These are phyloP conservation scores for Myxozyma udenii DNA, from an alignment of 805 yeast genomes.

Conservation along the genomic window DNA sequence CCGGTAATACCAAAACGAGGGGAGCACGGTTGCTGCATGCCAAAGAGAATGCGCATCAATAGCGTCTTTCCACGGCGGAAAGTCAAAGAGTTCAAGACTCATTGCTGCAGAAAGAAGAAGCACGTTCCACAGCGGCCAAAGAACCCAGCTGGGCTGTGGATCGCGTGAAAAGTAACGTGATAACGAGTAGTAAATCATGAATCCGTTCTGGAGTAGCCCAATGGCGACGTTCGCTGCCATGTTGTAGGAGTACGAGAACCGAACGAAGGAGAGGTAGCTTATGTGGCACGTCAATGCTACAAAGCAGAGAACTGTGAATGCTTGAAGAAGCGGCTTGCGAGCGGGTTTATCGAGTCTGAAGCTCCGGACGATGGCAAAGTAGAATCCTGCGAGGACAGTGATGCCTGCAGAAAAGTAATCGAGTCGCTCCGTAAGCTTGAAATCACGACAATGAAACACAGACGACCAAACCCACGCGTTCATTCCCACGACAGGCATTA, in stretches of 20 bases:
- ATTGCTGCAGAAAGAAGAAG: constrained; percentile 62
- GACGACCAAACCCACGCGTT: constrained; percentile 86
- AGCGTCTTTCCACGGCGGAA: constrained; percentile 64
- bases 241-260: constrained; percentile 91
- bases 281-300: constrained; percentile 63
- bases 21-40: constrained; percentile 86
- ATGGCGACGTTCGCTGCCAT: constrained; percentile 83
- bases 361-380: constrained; percentile 60
- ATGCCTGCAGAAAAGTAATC: constrained; percentile 94
- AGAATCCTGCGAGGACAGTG: constrained; percentile 77
- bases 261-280: constrained; percentile 54
- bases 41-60: constrained; percentile 91
- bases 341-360: constrained; percentile 52
- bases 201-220: constrained; percentile 70
- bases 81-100: constrained; percentile 89
- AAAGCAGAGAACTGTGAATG: constrained; percentile 45
- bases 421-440: constrained; percentile 70
- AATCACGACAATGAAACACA: constrained; percentile 84
- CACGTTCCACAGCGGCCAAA: constrained; percentile 54
- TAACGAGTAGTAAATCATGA: constrained; percentile 46
- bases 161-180: constrained; percentile 4
- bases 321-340: constrained; percentile 35
- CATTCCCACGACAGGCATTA: constrained; percentile 63
- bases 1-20: constrained; percentile 70
- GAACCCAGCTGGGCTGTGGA: constrained; percentile 40